Conservation (phyloP, 2,329 filamentous ascomycete genomes). For the Cladophialophora yegresii region DNA sequence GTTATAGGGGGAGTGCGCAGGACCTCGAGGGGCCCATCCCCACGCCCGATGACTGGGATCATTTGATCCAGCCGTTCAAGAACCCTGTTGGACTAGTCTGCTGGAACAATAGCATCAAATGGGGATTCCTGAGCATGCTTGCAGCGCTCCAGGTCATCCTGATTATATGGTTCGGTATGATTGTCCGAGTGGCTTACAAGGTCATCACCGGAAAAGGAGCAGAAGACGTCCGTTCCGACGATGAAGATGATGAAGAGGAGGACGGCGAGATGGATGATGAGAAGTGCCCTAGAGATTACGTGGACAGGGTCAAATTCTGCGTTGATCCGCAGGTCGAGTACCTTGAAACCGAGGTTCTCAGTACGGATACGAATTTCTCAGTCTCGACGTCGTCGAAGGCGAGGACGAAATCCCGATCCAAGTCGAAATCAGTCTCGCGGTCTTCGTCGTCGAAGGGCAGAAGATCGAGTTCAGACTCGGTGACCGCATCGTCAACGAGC, state of each 20-base stretch:
- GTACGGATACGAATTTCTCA: conserved; percentile 30
- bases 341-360: conserved; percentile 34
- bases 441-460: conserved; percentile 16
- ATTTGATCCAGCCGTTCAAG: conserved; percentile 73
- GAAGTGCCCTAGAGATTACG: conserved; percentile 7
- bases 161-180: conserved; percentile 86
- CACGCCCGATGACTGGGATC: conserved; percentile 56
- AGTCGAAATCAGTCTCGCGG: conserved; percentile 14
- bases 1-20: conserved; percentile 64
- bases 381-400: conserved; percentile 21
- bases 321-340: conserved; percentile 23
- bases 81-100: conserved; percentile 74
- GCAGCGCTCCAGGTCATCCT: conserved; percentile 77
- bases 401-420: conserved; percentile 14
- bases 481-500: conserved; percentile 8
- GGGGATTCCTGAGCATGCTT: conserved; percentile 74
- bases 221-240: conserved; percentile 85
- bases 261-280: conserved; percentile 41
- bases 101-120: conserved; percentile 73
- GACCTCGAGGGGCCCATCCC: conserved; percentile 58
- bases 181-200: conserved; percentile 76
- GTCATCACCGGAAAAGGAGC: conserved; percentile 76
- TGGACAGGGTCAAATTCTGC: conserved; percentile 25
- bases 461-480: conserved; percentile 15
- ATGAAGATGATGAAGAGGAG: conserved; percentile 68